Base-by-base conservation (phyloP, 495 filamentous ascomycete genomes). In the Aspergillus sparsus region DNA sequence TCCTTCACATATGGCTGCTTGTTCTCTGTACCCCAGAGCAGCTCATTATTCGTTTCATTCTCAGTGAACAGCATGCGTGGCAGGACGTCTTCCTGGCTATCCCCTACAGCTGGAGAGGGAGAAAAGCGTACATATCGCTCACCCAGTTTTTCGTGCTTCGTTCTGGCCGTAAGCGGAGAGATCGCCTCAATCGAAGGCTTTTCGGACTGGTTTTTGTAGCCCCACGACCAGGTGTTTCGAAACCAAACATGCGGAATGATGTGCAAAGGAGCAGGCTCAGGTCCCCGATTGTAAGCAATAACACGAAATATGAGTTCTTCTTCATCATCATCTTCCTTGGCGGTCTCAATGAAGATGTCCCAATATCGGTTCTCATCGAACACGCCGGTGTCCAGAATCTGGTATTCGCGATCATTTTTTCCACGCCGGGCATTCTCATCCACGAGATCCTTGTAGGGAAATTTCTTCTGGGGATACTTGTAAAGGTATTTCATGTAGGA, bases 401-500 rank as follows among this genome's bases (percentile, higher is more conserved):
- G 93, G 74, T 97, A 97, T 68, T 98, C 93, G 32, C 81, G 84
- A 42, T 96, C 93, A 57, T 83, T 63, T 64, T 85, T 88, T 44
- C 82, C 79, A 16, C 92, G 88, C 55, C 80, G 83, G 32, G 87
- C 90, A 68, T 96, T 98, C 68, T 93, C 89, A 56, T 89, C 79
- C 37, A 94, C 74, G 15, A 98, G 77, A 60, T 96, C 85, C 66
- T 96, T 82, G 72, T 98, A 98, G 2, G 93, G 93, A 64, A 98
- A 98, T 49, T 87, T 84, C 66, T 82, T 81, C 77, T 98, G 93
- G 0, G 93, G 93, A 65, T 97, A 96, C 73, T 97, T 98, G 82
- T 98, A 98, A 62, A 97, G 87, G 66, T 85, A 94, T 73, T 98
- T 98, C 93, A 98, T 98, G 78, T 98, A 98, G 18, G 93, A 96